phyloP scores from a whole-genome alignment of 1,284 basidiomycete species.

The Phellopilus nigrolimitatus region DNA sequence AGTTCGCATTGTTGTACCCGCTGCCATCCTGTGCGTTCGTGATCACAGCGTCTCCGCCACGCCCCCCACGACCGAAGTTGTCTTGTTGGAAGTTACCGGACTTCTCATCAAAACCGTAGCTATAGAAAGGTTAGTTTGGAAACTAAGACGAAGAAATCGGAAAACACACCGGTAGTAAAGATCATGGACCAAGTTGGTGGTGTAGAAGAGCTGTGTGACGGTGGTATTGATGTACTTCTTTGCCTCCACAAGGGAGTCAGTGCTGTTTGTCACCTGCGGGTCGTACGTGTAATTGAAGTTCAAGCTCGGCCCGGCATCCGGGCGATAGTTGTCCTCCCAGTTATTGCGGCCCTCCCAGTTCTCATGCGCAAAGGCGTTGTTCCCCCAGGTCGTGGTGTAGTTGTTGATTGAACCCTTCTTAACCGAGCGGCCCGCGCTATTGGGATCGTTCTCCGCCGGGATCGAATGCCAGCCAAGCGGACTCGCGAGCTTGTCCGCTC shows the following conservation, averaged over 20 bases:
- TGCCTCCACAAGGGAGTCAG: slow-evolving; percentile 57
- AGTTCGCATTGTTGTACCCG: slow-evolving; percentile 87
- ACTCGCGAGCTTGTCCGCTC: slow-evolving; percentile 68
- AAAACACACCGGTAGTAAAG: slow-evolving; percentile 47
- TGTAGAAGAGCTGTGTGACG: slow-evolving; percentile 91
- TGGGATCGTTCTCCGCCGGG: slow-evolving; percentile 55
- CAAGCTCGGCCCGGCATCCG: slow-evolving; percentile 52
- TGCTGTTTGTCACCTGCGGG: slow-evolving; percentile 37
- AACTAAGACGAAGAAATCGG: slow-evolving; percentile 31
- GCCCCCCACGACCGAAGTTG: slow-evolving; percentile 89
- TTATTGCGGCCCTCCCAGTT: slow-evolving; percentile 81
- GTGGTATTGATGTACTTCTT: slow-evolving; percentile 83
- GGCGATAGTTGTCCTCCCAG: slow-evolving; percentile 79
- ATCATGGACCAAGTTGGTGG: slow-evolving; percentile 79
- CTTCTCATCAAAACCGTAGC: slow-evolving; percentile 87
- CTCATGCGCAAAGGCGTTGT: slow-evolving; percentile 89
- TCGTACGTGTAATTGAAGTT: slow-evolving; percentile 71
- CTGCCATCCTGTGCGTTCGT: slow-evolving; percentile 93
- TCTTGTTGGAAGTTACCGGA: slow-evolving; percentile 97
- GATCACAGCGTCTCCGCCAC: slow-evolving; percentile 86
- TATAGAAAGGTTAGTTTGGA: neutral
- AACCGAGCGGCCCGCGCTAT: slow-evolving; percentile 26
- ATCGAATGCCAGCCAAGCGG: slow-evolving; percentile 87
- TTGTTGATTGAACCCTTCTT: slow-evolving; percentile 45
- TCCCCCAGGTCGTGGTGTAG: slow-evolving; percentile 82